Evolutionary conservation across 768 basidiomycete genomes (phyloP).

Genomic region (Amanita subjunquillea): DNA sequence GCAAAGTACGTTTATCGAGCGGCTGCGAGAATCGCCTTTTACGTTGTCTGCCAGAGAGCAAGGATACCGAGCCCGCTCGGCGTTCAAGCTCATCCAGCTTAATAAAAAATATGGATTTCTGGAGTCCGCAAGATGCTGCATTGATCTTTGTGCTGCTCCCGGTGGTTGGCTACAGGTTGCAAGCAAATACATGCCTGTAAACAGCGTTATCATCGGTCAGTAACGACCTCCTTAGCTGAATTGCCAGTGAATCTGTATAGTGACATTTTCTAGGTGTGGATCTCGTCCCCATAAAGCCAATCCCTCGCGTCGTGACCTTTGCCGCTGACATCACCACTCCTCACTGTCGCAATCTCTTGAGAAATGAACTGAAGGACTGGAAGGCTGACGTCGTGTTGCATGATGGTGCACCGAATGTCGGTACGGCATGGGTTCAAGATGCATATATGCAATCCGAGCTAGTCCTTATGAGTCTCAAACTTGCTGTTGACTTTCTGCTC

Average conservation of each 20-base stretch:
- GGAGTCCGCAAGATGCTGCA: conserved; percentile 81
- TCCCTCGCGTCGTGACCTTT: conserved; percentile 87
- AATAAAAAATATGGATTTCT: conserved; percentile 97
- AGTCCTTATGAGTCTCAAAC: conserved; percentile 88
- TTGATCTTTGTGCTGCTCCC: conserved; percentile 97
- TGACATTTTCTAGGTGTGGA: conserved; percentile 62
- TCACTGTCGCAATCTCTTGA: conserved; percentile 80
- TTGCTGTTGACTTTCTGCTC: conserved; percentile 87
- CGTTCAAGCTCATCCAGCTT: conserved; percentile 96
- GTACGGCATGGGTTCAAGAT: conserved; percentile 98
- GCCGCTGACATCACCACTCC: conserved; percentile 90
- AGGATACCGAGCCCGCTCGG: conserved; percentile 98
- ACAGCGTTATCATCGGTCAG: conserved; percentile 85
- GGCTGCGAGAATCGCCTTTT: conserved; percentile 2
- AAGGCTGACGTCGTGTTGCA: conserved; percentile 97
- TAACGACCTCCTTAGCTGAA: conserved; percentile 1
- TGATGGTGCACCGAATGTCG: conserved; percentile 98
- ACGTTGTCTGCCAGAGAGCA: conserved; percentile 63
- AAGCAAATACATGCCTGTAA: conserved; percentile 92
- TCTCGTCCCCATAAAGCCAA: conserved; percentile 91
- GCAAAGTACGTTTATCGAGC: conserved; percentile 51
- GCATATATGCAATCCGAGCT: conserved; percentile 96
- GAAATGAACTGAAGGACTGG: conserved; percentile 92
- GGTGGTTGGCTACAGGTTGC: conserved; percentile 99
- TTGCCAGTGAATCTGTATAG: background rate